A percentile compares a stretch with the other conserved stretches of the same genome.
phyloP scores from a whole-genome alignment of 305 asterid species.

The Plantago lanceolata region DNA sequence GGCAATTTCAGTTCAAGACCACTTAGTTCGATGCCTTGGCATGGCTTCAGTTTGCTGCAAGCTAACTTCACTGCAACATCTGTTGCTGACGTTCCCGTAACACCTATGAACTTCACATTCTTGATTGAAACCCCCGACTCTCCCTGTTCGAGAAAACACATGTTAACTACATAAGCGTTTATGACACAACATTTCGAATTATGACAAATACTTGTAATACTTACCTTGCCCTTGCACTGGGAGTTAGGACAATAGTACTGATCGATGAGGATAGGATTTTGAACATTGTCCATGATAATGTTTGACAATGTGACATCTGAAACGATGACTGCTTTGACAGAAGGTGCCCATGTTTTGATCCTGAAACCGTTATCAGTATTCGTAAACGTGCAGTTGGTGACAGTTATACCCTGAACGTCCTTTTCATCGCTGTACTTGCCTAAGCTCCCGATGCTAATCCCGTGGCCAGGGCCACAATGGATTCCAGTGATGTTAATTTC shows the following conservation, averaged over 20 bases:
- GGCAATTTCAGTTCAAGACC: slow-evolving; percentile 8
- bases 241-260: slow-evolving; percentile 27
- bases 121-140: slow-evolving; percentile 20
- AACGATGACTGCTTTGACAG: background rate
- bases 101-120: slow-evolving; percentile 19
- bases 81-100: slow-evolving; percentile 19
- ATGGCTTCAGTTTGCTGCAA: slow-evolving; percentile 22
- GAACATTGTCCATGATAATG: background rate
- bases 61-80: slow-evolving; percentile 11
- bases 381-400: slow-evolving; percentile 24
- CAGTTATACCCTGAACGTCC: slow-evolving; percentile 24
- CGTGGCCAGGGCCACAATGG: slow-evolving; percentile 40
- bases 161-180: background rate
- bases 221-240: slow-evolving; percentile 16
- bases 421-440: slow-evolving; percentile 26
- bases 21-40: slow-evolving; percentile 8
- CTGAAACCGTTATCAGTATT: slow-evolving; percentile 31
- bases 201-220: background rate
- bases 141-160: background rate
- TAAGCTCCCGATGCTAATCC: slow-evolving; percentile 41
- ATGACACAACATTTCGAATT: too few species aligned
- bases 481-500: slow-evolving; percentile 18
- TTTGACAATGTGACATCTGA: slow-evolving; percentile 12
- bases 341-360: slow-evolving; percentile 30
- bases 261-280: slow-evolving; percentile 27